Evolutionary conservation across 805 yeast species (phyloP).

Genomic region (Ogataea thermomethanolica): DNA sequence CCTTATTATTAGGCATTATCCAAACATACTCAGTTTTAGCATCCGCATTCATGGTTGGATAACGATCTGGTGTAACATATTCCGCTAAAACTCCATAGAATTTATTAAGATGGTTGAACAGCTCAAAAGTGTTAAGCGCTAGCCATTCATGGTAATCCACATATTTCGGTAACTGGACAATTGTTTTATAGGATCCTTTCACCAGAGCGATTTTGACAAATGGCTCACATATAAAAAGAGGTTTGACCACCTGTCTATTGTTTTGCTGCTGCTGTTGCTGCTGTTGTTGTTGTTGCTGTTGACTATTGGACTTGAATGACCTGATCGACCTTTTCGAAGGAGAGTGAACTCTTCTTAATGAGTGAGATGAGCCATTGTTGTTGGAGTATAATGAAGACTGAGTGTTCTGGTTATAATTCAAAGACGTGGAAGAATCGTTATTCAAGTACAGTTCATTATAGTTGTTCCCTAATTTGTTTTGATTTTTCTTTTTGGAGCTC

Average conservation of each 20-base stretch:
- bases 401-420: constrained; percentile 10
- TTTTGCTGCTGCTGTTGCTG: constrained; percentile 24
- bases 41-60: constrained; percentile 95
- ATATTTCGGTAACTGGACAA: constrained; percentile 90
- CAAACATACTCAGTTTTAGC: constrained; percentile 87
- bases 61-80: constrained; percentile 83
- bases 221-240: constrained; percentile 85
- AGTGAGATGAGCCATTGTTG: constrained; percentile 44
- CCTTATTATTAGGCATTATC: constrained; percentile 69
- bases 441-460: constrained; percentile 23
- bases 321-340: constrained; percentile 45
- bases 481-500: constrained; percentile 33
- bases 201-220: constrained; percentile 92
- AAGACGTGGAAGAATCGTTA: constrained; percentile 23
- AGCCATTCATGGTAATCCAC: constrained; percentile 96
- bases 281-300: constrained; percentile 26
- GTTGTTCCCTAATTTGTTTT: constrained; percentile 26
- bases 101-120: constrained; percentile 78
- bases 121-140: constrained; percentile 87
- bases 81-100: constrained; percentile 90
- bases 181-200: constrained; percentile 93
- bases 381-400: constrained; percentile 33
- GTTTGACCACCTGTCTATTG: constrained; percentile 17
- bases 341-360: constrained; percentile 45
- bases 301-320: constrained; percentile 21